These are phyloP conservation scores for Cercospora janseana DNA, from an alignment of 2,329 filamentous ascomycete species.

Conservation along the genomic window DNA sequence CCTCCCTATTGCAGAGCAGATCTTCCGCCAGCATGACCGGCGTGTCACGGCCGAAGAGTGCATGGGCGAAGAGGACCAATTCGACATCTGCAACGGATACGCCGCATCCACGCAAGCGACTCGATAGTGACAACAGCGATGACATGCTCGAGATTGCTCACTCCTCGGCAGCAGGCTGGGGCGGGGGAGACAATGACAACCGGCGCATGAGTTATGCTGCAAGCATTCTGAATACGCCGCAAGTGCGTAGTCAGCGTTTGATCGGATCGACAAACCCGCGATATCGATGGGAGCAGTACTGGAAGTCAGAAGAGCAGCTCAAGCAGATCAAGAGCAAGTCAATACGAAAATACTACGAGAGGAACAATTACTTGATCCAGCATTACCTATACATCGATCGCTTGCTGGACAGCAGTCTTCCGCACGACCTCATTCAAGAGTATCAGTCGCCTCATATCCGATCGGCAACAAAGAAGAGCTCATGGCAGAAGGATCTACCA, in stretches of 20 bases:
- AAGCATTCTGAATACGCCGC: constrained; percentile 53
- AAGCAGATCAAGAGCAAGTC: constrained; percentile 67
- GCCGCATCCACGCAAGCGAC: constrained; percentile 18
- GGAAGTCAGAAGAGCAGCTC: constrained; percentile 75
- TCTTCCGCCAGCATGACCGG: constrained; percentile 28
- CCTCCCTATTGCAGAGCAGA: constrained; percentile 33
- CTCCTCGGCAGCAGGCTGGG: constrained; percentile 29
- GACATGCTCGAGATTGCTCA: constrained; percentile 15
- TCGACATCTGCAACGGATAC: constrained; percentile 28
- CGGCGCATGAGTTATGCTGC: constrained; percentile 46
- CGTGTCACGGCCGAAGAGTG: constrained; percentile 12
- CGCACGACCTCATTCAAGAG: constrained; percentile 86
- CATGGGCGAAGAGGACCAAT: constrained; percentile 19
- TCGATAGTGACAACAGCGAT: constrained; percentile 21
- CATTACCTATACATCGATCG: constrained; percentile 93
- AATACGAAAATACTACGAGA: constrained; percentile 82
- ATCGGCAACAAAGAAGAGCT: constrained; percentile 13
- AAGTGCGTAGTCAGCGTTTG: constrained; percentile 78
- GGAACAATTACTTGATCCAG: constrained; percentile 82
- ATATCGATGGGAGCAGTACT: constrained; percentile 83
- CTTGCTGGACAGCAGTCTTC: constrained; percentile 85
- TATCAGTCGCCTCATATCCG: constrained; percentile 57
- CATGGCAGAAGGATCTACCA: constrained; percentile 55
- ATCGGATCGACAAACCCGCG: constrained; percentile 85
- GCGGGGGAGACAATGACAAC: constrained; percentile 37